Evolutionary conservation across 1,284 basidiomycete genomes (phyloP).

Genomic region (Microbotryum lychnidis-dioicae): DNA sequence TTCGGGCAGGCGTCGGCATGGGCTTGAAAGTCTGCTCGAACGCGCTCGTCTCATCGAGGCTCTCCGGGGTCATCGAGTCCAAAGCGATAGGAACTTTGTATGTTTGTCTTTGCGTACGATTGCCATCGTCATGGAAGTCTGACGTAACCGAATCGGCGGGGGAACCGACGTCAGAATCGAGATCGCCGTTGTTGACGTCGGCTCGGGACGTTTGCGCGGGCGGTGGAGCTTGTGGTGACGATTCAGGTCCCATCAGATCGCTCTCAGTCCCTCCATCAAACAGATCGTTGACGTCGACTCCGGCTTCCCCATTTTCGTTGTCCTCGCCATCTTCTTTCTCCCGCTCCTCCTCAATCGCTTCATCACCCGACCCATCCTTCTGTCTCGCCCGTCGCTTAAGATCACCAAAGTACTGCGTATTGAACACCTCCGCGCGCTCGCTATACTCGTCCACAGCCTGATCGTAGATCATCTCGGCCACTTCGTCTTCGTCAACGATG

Average conservation of each 20-base stretch:
- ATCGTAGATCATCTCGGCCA: constrained; percentile 19
- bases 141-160: not conserved
- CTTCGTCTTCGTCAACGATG: constrained; percentile 16
- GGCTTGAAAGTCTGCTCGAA: too few species aligned
- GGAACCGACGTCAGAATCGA: not conserved
- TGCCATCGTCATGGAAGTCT: too few species aligned
- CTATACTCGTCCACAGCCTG: constrained; percentile 19
- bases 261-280: not conserved
- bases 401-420: constrained; percentile 2
- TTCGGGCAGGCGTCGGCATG: too few species aligned
- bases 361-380: constrained; percentile 32
- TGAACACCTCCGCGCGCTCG: constrained; percentile 15
- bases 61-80: too few species aligned
- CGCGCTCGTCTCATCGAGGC: too few species aligned
- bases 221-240: not conserved
- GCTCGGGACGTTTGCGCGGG: not conserved
- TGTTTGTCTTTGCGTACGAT: too few species aligned
- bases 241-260: not conserved
- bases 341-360: constrained; percentile 36
- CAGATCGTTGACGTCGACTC: not conserved
- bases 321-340: constrained; percentile 26
- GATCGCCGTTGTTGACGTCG: not conserved
- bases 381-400: constrained; percentile 6
- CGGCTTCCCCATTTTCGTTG: not conserved
- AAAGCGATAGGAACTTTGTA: too few species aligned